Evolutionary conservation across 495 filamentous ascomycete genomes (phyloP), one percentile per base, ranked within the genome.

Genomic region (Usnea hakonensis): DNA sequence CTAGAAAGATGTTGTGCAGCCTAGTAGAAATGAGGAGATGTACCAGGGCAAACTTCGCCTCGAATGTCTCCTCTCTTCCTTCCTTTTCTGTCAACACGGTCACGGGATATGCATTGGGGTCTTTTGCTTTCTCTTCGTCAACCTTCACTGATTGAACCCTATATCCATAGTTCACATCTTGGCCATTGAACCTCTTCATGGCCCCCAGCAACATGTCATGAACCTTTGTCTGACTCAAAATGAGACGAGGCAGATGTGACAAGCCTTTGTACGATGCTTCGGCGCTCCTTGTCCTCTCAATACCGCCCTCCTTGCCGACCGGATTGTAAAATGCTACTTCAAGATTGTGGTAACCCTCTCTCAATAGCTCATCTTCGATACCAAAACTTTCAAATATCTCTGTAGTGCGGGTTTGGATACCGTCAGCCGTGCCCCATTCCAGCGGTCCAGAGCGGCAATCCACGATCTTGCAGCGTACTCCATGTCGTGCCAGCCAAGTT

Each of bases 351-450:
- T 87, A 90, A 0, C 84, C 78, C 66, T 91, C 87, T 16, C 81
- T 79, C n/a, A 91, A 78, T 32, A 92, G 68, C 41, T 85, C 79
- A 58, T 91, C 88, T 0, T 81, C 78, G 16, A 93, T 73, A 0
- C 88, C 87, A 52, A 92, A 90, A 37, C 83, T 86, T 64, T 94
- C 87, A 57, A 91, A 87, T 48, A 95, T 85, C 69, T 94, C 90
- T 13, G 91, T 82, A 1, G 89, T 90, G 2, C 90, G 87, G 62
- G 84, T 86, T 72, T 94, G 90, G 14, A 91, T 80, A 0, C 90
- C 90, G 57, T 93, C 90, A 1, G 90, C 90, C 68, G 92, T 87
- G n/a, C 90, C 90, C 14, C 10, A 10, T 21, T 57, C 35, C 19
- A 57, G 55, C 36, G 55, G 55, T 41, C 55, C 36, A 57, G 55